Conservation (phyloP, 768 basidiomycete genomes). For the Leucocoprinus birnbaumii region DNA sequence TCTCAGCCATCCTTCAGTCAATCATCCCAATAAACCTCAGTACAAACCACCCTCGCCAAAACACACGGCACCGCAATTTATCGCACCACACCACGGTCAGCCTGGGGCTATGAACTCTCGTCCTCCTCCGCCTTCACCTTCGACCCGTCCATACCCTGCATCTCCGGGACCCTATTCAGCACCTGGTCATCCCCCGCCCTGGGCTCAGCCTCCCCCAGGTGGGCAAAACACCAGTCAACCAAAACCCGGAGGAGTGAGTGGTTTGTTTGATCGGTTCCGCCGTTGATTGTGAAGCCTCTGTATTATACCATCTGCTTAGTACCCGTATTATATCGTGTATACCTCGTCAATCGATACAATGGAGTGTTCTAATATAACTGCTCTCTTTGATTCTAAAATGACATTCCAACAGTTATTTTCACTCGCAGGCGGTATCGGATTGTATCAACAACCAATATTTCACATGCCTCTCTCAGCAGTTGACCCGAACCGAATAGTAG, state of each 20-base stretch:
- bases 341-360: too few species aligned
- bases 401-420: too few species aligned
- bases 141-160: slow-evolving; percentile 8
- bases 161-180: background rate
- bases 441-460: too few species aligned
- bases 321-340: too few species aligned
- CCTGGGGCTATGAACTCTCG: background rate
- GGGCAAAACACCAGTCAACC: background rate
- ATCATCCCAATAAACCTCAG: background rate
- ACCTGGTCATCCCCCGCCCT: background rate
- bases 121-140: slow-evolving; percentile 7
- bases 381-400: too few species aligned
- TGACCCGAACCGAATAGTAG: too few species aligned
- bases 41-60: slow-evolving; percentile 13
- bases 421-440: too few species aligned
- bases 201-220: background rate
- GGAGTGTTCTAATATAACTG: too few species aligned
- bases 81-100: background rate
- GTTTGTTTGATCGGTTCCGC: slow-evolving; percentile 14
- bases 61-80: slow-evolving; percentile 9
- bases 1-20: background rate
- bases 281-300: background rate
- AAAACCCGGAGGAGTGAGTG: slow-evolving; percentile 8
- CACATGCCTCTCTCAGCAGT: too few species aligned
- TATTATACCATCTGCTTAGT: too few species aligned